phyloP scores from a whole-genome alignment of 2,329 filamentous ascomycete species.

The Xylaria multiplex region DNA sequence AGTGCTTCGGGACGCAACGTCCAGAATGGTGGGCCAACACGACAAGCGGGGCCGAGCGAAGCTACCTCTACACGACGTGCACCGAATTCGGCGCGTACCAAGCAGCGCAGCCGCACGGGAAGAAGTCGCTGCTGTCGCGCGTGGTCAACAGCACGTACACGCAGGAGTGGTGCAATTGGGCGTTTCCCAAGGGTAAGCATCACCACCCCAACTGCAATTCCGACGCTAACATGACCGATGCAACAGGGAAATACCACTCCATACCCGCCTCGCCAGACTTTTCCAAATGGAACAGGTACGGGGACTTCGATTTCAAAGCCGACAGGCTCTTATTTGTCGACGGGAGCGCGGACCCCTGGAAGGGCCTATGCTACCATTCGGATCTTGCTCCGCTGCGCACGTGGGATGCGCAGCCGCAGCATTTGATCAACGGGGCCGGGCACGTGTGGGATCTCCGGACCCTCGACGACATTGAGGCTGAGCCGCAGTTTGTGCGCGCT shows the following conservation, averaged over 20 bases:
- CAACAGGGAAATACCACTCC: constrained; percentile 50
- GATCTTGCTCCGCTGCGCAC: constrained; percentile 51
- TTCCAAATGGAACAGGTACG: constrained; percentile 56
- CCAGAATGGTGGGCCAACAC: constrained; percentile 56
- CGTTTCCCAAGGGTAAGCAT: constrained; percentile 56
- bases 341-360: constrained; percentile 62
- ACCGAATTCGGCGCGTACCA: constrained; percentile 60
- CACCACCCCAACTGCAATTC: too few species aligned
- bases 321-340: constrained; percentile 62
- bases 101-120: constrained; percentile 54
- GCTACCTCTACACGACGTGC: constrained; percentile 62
- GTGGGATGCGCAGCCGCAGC: constrained; percentile 56
- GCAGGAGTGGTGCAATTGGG: constrained; percentile 65
- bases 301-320: constrained; percentile 57
- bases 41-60: constrained; percentile 53
- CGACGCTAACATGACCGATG: neutral
- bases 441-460: constrained; percentile 60
- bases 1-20: constrained; percentile 56
- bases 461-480: constrained; percentile 24
- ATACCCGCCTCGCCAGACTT: constrained; percentile 58
- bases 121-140: constrained; percentile 57
- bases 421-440: constrained; percentile 61
- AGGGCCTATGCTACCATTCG: constrained; percentile 62
- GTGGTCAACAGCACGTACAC: constrained; percentile 60
- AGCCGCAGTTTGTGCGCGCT: constrained; percentile 32